Evolutionary conservation across 192 early-diverging fungal genomes (phyloP).

Genomic region (Phlyctochytrium planicorne): DNA sequence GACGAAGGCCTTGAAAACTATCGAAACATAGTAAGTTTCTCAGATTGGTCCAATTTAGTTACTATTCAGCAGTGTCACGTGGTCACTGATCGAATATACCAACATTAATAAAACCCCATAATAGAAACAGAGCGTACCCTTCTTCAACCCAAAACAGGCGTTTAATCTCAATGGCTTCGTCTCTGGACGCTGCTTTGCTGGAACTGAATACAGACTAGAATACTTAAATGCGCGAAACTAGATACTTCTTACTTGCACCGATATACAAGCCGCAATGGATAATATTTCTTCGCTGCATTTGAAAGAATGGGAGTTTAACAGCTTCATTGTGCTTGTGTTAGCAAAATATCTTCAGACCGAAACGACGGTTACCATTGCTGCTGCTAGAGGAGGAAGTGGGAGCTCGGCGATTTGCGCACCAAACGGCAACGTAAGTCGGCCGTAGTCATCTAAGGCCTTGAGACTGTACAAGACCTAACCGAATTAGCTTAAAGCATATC

Average conservation of each 20-base stretch:
- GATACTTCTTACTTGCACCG: slow-evolving; percentile 66
- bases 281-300: slow-evolving; percentile 72
- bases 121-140: slow-evolving; percentile 64
- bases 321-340: too few relatives aligned
- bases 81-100: slow-evolving; percentile 12
- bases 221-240: too few relatives aligned
- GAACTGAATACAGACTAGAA: too few relatives aligned
- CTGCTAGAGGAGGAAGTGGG: slow-evolving; percentile 71
- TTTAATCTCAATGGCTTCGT: slow-evolving; percentile 53
- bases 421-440: slow-evolving; percentile 68
- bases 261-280: slow-evolving; percentile 77
- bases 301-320: too few relatives aligned
- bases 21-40: too few relatives aligned
- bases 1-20: slow-evolving; percentile 56
- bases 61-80: slow-evolving; percentile 42
- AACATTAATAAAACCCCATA: slow-evolving; percentile 31
- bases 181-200: slow-evolving; percentile 29
- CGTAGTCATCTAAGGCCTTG: slow-evolving; percentile 69
- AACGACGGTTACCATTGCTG: slow-evolving; percentile 55
- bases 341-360: too few relatives aligned
- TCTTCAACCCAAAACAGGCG: slow-evolving; percentile 75
- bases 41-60: too few relatives aligned
- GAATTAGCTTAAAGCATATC: neutral
- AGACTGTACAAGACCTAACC: slow-evolving; percentile 67
- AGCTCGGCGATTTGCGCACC: slow-evolving; percentile 72